Base-by-base conservation (phyloP, 371 early-diverging fungal species). In the Lichtheimia hyalospora region DNA sequence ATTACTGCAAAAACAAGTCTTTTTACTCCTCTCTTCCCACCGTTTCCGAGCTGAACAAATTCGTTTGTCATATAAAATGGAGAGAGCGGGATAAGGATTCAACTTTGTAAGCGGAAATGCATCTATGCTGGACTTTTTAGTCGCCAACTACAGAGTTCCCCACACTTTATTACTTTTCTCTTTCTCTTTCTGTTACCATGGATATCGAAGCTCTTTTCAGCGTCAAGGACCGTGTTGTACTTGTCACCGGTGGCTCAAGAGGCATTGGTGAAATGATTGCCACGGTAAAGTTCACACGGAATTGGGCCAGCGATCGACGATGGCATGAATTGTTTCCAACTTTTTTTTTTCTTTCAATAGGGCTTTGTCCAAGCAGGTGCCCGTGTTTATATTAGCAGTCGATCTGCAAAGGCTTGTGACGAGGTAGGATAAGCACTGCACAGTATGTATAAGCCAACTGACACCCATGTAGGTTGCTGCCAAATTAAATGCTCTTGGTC, bases 231-330 rank as follows among this genome's bases (percentile, higher is more conserved):
- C 95, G 95, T 74, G 90, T 95, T 4, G 96, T 92, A 13, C 82
- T 96, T 27, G 89, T 96, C 18, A 96, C 95, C n/a, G 96, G 96
- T 54, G 96, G 96, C 28, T 88, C 90, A 49, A 80, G 89, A 53
- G 92, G 91, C 49, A 82, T 88, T 61, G 92, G 91, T 27, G 77
- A 84, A 64, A 88, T 89, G 88, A 85, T 91, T 55, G 84, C 88
- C 25, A 78, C 81, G 13, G 78, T 77, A 67, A 60, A 60, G 2
- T 60, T 44, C 34, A 34, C 34, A 0, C 34, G 3, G 4, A 4
- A 8, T 5, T 6, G 6, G 10, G 8, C 10, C 34, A 1, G 2
- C 34, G 34, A 34, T 34, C 34, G 34, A 6, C 34, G 1, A 34
- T 34, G 10, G 34, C 34, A 34, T 34, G 5, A 10, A 34, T 10